These are phyloP conservation scores for Ricinus communis DNA, from an alignment of 345 rosid species.

Conservation along the genomic window DNA sequence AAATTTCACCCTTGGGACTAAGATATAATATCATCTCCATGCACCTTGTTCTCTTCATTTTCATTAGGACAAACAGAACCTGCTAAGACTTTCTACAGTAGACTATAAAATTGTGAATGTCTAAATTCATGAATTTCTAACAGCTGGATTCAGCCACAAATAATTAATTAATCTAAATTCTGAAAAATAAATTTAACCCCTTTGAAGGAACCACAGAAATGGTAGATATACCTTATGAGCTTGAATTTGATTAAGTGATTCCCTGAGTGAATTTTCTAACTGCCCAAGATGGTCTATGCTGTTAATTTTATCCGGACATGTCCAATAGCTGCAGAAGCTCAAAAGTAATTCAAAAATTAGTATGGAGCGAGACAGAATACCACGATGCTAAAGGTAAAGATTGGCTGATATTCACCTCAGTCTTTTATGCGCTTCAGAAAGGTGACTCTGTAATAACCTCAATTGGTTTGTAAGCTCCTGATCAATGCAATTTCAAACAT, in stretches of 20 bases:
- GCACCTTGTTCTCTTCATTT: not conserved
- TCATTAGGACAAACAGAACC: not conserved
- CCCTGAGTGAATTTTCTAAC: slow-evolving; percentile 56
- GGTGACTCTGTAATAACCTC: slow-evolving; percentile 44
- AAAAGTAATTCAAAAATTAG: slow-evolving; percentile 16
- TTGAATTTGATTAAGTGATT: slow-evolving; percentile 54
- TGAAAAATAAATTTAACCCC: not conserved
- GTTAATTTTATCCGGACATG: slow-evolving; percentile 53
- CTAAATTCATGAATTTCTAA: not conserved
- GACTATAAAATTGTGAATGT: not conserved
- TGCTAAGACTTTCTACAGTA: not conserved
- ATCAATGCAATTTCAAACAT: slow-evolving; percentile 15
- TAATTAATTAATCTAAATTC: too few species aligned
- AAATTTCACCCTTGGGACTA: too few species aligned
- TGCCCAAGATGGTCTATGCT: slow-evolving; percentile 59
- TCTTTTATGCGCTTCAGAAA: slow-evolving; percentile 52
- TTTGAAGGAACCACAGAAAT: slow-evolving; percentile 8
- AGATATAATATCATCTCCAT: not conserved
- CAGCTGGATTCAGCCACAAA: not conserved
- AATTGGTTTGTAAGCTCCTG: slow-evolving; percentile 52
- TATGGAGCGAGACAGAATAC: slow-evolving; percentile 4
- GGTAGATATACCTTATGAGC: slow-evolving; percentile 50
- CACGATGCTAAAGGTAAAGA: slow-evolving; percentile 4
- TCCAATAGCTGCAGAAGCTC: slow-evolving; percentile 58
- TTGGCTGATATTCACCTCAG: slow-evolving; percentile 44